Conservation (phyloP, 140 eudicot genomes). For the Erigeron philadelphicus region DNA sequence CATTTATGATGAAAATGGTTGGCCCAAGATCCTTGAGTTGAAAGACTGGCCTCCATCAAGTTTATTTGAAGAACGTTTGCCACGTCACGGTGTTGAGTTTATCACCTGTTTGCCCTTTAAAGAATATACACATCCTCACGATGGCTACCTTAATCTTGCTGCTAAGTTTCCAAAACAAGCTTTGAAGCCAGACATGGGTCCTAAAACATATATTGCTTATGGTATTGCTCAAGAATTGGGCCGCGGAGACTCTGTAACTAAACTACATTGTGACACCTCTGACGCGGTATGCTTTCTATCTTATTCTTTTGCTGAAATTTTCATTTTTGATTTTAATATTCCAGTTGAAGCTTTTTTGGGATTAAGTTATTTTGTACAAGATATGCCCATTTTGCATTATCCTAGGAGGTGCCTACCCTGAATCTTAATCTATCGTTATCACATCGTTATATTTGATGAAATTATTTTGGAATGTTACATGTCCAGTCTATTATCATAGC, state of each 20-base stretch:
- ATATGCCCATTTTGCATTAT: too few relatives aligned
- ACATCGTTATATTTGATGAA: too few relatives aligned
- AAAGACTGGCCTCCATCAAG: too few relatives aligned
- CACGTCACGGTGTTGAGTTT: slow-evolving; percentile 52
- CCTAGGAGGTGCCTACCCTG: too few relatives aligned
- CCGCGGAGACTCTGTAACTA: slow-evolving; percentile 61
- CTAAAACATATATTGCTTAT: slow-evolving; percentile 52
- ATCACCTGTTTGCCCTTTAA: slow-evolving; percentile 52
- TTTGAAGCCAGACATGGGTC: slow-evolving; percentile 56
- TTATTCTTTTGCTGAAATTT: not conserved
- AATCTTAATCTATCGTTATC: too few relatives aligned
- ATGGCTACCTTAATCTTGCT: slow-evolving; percentile 52
- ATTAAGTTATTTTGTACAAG: too few relatives aligned
- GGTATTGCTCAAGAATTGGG: slow-evolving; percentile 55
- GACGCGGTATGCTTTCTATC: slow-evolving; percentile 40
- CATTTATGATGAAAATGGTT: slow-evolving; percentile 18
- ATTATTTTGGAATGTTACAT: not conserved
- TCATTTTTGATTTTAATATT: not conserved
- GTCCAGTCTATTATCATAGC: not conserved
- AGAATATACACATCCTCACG: slow-evolving; percentile 50
- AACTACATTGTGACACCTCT: slow-evolving; percentile 54
- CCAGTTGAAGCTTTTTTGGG: too few relatives aligned
- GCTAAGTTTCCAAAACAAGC: slow-evolving; percentile 35
- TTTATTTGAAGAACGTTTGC: slow-evolving; percentile 36
- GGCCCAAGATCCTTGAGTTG: too few relatives aligned